phyloP scores from a whole-genome alignment of 192 early-diverging fungal species.

The Coemansia javaensis region DNA sequence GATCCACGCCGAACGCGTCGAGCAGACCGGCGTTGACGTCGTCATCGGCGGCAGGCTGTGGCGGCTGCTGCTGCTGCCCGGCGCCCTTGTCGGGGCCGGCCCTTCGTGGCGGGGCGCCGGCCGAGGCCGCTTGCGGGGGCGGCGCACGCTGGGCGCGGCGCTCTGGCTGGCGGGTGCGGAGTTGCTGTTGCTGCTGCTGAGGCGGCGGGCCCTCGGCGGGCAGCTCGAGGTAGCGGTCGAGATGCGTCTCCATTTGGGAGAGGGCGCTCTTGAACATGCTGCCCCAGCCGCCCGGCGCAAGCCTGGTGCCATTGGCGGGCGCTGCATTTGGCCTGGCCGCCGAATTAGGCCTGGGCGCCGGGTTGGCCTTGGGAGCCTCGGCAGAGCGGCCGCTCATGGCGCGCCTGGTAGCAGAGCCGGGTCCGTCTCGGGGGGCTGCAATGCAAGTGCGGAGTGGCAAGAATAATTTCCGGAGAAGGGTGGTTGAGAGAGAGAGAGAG shows the following conservation, averaged over 20 bases:
- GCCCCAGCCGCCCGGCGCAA: slow-evolving; percentile 51
- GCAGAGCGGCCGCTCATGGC: slow-evolving; percentile 43
- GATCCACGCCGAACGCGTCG: slow-evolving; percentile 51
- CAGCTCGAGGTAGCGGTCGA: slow-evolving; percentile 70
- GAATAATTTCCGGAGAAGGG: not conserved
- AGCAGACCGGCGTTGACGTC: slow-evolving; percentile 40
- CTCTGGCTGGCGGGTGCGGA: not conserved
- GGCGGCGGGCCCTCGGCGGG: slow-evolving; percentile 21
- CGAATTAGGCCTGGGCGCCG: not conserved
- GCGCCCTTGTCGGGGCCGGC: not conserved
- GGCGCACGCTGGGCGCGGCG: not conserved
- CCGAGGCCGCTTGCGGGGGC: slow-evolving; percentile 1
- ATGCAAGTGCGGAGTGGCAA: no score
- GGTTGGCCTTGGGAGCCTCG: not conserved
- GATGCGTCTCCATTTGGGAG: slow-evolving; percentile 66
- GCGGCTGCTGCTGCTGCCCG: not conserved
- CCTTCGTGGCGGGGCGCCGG: not conserved
- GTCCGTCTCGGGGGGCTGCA: no score
- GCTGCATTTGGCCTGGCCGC: not conserved
- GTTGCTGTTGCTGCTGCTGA: no score
- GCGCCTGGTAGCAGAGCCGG: no score
- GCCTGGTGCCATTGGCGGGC: not conserved
- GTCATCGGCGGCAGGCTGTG: slow-evolving; percentile 1
- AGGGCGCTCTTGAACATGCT: slow-evolving; percentile 70
- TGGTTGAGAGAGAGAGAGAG: not conserved